Evolutionary conservation across 2,329 filamentous ascomycete species (phyloP), one percentile per base, ranked within the genome.

Genomic region (Fusarium begoniae): DNA sequence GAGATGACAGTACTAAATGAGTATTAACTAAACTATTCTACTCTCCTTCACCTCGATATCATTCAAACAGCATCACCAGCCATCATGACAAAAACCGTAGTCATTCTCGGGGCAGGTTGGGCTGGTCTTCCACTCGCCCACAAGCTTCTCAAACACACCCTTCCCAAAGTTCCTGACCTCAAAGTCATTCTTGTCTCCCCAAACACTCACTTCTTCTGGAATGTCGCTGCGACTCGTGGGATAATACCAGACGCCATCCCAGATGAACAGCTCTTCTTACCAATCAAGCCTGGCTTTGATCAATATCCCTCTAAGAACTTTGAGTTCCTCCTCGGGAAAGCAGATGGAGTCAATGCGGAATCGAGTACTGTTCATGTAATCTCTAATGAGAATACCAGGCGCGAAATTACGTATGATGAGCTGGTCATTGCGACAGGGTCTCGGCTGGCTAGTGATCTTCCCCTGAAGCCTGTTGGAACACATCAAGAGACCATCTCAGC

Each of bases 171-270:
- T 24, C 77, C 83, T 38, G 83, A 84, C 47, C 73, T 87, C 50
- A 88, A 87, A 72, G 85, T 89, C 57, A 81, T 89, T 28, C 81
- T 89, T n/a, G 84, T 89, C 20, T 87, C 87, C 41, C 81, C 88
- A 81, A 89, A 85, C 77, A 84, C 82, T 59, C 85, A 87, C 73
- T 87, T 89, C 73, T 89, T 84, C 81, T 89, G 87, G 87, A 89
- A 89, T 74, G 70, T 90, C 12, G 87, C 87, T 2, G 85, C 88
- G 5, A 85, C 88, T n/a, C 86, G 88, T 43, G 87, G 86, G 71
- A 83, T 89, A 44, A 82, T 89, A 28, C 87, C 87, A 2, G 85
- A 83, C 35, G 79, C 82, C 40, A 80, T 88, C 62, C 81, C 82
- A 22, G 85, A 88, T 67, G 82, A 86, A 11, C 79, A 86, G 65